These are phyloP conservation scores for Samsoniella hepiali DNA, from an alignment of 2,329 filamentous ascomycete genomes.

Conservation along the genomic window DNA sequence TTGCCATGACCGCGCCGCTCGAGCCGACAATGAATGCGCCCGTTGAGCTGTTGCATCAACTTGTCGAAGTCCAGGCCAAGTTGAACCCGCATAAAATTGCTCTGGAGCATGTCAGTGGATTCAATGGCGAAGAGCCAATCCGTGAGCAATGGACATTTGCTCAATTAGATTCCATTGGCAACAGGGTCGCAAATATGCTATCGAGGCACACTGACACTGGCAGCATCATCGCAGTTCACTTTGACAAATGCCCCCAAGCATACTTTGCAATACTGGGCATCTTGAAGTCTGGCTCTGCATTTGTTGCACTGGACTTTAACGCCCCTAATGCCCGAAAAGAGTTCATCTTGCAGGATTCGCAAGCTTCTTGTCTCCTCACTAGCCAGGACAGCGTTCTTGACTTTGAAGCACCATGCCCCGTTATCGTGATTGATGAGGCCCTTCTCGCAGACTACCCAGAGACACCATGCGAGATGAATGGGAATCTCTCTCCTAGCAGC, in stretches of 20 bases:
- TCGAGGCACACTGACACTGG: constrained; percentile 49
- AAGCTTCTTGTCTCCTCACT: constrained; percentile 60
- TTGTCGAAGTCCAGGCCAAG: constrained; percentile 65
- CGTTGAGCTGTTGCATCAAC: constrained; percentile 66
- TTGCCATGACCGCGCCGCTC: constrained; percentile 65
- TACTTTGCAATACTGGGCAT: constrained; percentile 80
- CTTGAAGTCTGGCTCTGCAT: constrained; percentile 76
- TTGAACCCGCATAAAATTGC: constrained; percentile 59
- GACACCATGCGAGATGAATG: constrained; percentile 16
- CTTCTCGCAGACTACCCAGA: constrained; percentile 28
- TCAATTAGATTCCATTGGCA: constrained; percentile 68
- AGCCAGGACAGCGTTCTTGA: constrained; percentile 34
- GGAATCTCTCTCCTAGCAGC: constrained; percentile 41
- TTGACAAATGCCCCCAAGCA: constrained; percentile 81
- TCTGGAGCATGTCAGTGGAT: constrained; percentile 68
- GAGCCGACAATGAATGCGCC: constrained; percentile 54
- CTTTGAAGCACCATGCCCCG: constrained; percentile 32
- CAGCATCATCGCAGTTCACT: constrained; percentile 69
- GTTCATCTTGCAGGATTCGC: constrained; percentile 75
- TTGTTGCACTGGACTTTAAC: constrained; percentile 73
- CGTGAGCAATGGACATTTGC: constrained; percentile 67
- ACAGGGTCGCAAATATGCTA: constrained; percentile 68
- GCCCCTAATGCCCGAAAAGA: constrained; percentile 70
- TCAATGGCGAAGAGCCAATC: constrained; percentile 44
- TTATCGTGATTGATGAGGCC: constrained; percentile 34